Conservation (phyloP, 345 rosid species). For the Crucihimalaya himalaica region DNA sequence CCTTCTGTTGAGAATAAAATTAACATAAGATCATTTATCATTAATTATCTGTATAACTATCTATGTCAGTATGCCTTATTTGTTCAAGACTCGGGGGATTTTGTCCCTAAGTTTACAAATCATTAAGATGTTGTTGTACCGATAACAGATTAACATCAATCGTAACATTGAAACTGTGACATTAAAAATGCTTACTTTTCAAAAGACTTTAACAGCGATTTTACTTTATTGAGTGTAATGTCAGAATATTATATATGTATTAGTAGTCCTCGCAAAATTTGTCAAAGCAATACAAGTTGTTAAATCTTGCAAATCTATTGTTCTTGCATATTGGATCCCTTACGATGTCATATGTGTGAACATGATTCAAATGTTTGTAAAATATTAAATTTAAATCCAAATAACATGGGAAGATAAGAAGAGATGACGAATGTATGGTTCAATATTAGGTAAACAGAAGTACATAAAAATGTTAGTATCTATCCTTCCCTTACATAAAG, state of each 20-base stretch:
- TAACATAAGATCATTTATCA: neutral
- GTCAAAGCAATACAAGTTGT: neutral
- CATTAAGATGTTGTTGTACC: too few relatives aligned
- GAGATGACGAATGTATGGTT: constrained; percentile 11
- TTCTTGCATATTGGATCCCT: constrained; percentile 15
- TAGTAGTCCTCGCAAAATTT: neutral
- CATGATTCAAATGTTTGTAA: neutral
- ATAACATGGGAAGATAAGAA: constrained; percentile 23
- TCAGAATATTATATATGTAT: too few relatives aligned
- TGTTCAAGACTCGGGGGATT: neutral
- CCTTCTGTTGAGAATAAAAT: neutral
- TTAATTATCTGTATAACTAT: neutral
- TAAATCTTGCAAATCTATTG: neutral
- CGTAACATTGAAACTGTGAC: neutral
- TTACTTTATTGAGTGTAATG: too few relatives aligned
- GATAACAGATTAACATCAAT: too few relatives aligned
- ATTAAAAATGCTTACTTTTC: neutral
- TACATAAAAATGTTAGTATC: constrained; percentile 35
- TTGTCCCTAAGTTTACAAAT: neutral
- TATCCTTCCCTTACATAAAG: constrained; percentile 38
- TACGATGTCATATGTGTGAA: constrained; percentile 27
- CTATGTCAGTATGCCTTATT: neutral
- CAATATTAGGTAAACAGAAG: constrained; percentile 40
- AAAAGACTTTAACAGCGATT: neutral
- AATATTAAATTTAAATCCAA: neutral